Evolutionary conservation across 331 rosid species (phyloP).

Genomic region (Dryas integrifolia): DNA sequence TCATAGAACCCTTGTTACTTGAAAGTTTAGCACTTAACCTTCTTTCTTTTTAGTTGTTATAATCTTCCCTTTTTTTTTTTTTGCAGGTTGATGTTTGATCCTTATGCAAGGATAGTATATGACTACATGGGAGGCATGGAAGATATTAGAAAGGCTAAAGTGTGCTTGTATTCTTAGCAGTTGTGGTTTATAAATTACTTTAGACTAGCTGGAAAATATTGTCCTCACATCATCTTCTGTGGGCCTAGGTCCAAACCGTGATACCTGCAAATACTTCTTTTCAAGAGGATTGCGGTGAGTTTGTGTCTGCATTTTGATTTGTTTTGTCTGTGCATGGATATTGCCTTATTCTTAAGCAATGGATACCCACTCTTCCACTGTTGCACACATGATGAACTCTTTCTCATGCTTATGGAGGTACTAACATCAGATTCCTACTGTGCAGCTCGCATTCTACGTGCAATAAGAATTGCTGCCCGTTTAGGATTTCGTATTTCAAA

Average conservation of each 20-base stretch:
- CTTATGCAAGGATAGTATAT: conserved; percentile 55
- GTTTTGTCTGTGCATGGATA: background rate
- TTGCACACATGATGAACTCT: background rate
- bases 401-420: conserved; percentile 6
- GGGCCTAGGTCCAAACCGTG: conserved; percentile 71
- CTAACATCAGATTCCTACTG: conserved; percentile 27
- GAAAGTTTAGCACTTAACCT: conserved; percentile 13
- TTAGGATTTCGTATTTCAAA: conserved; percentile 70
- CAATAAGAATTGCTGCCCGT: conserved; percentile 82
- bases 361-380: background rate
- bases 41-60: background rate
- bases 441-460: conserved; percentile 91
- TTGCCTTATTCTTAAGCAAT: too few relatives aligned
- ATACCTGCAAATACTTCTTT: conserved; percentile 70
- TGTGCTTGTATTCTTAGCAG: conserved; percentile 47
- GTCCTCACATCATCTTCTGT: conserved; percentile 41
- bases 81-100: conserved; percentile 86
- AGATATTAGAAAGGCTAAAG: conserved; percentile 69
- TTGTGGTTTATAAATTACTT: conserved; percentile 30
- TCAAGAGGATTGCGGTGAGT: conserved; percentile 87
- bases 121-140: conserved; percentile 90
- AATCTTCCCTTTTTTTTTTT: background rate
- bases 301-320: conserved; percentile 13
- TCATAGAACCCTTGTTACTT: conserved; percentile 36
- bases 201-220: conserved; percentile 27